Percentiles rank a stretch among this genome's conserved stretches.
phyloP scores from a whole-genome alignment of 371 early-diverging fungal species.

The Mortierella sp. region DNA sequence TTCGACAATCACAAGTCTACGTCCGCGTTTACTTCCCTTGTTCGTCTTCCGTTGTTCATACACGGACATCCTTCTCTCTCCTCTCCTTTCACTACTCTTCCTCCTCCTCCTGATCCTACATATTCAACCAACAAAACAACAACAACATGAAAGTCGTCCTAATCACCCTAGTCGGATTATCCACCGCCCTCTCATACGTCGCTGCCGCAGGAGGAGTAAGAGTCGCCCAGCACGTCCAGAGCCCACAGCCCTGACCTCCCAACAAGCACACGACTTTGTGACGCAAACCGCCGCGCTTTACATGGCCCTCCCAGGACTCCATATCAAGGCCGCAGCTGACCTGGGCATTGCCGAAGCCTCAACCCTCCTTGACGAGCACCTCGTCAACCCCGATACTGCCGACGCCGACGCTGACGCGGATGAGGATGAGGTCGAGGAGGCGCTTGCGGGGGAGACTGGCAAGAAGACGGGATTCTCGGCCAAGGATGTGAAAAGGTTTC shows the following conservation, averaged over 20 bases:
- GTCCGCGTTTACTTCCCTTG: too few species aligned
- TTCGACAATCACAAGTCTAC: too few species aligned
- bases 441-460: not conserved
- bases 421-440: not conserved
- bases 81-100: too few species aligned
- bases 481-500: not conserved
- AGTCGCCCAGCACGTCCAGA: not conserved
- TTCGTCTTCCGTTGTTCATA: too few species aligned
- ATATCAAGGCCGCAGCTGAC: not conserved
- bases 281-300: not conserved
- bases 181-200: not conserved
- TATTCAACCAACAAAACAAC: not conserved
- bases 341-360: not conserved
- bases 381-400: not conserved
- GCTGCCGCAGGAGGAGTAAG: not conserved
- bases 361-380: not conserved
- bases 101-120: not conserved
- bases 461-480: not conserved
- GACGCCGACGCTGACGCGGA: not conserved
- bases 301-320: not conserved
- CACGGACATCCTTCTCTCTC: not conserved
- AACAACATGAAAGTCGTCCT: not conserved
- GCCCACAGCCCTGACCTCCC: not conserved
- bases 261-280: not conserved
- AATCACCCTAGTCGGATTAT: not conserved